Base-by-base conservation (phyloP, 441 rosid species). In the Eruca vesicaria region DNA sequence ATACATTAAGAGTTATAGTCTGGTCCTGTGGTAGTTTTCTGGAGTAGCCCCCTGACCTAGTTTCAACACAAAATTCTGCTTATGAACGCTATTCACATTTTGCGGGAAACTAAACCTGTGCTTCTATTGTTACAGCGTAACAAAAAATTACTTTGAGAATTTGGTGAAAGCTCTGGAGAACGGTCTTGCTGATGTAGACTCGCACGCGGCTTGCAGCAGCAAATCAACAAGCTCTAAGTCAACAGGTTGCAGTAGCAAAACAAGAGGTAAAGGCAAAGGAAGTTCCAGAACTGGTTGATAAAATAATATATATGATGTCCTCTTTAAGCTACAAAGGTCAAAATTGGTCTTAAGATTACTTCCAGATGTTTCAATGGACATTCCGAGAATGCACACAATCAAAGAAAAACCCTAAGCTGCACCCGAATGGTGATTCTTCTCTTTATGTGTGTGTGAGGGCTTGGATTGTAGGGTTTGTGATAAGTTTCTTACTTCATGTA, bases 141-240 rank as follows among this genome's bases (percentile, higher is more conserved):
- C 99, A 7, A 87, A 87, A 81, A 94, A 87, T 80, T 94, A 90
- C 82, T 94, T 94, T 8, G 99, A 94, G 89, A 94, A 94, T 86
- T 82, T 94, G 71, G 98, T 94, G 74, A 85, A 87, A 82, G 97
- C 97, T 9, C 82, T 94, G 23, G 99, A 94, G 86, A 94, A 88
- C 63, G 97, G 97, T 38, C 90, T 94, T 23, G 84, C 82, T 77
- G 98, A 92, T 83, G 97, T 94, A 64, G 90, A 94, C 78, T 82
- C 91, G 9, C 88, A 74, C 11, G 91, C 84, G 16, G 85, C 82
- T 74, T 78, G 93, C 76, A 86, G 93, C 80, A 83, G 83, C 83
- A 82, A 83, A 75, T 74, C 85, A 63, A 75, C 78, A 7, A 87
- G 79, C 84, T 85, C 94, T 7, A 88, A 92, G 59, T 77, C 78